phyloP scores from a whole-genome alignment of 176 grass and related monocot species.

The bread wheat (Triticum aestivum) region IWGSC_CS_RefSeq_v2.1 NC_057799.1:12088832-12089331 shows the following conservation, averaged over 20 bases:
- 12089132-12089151: constrained; percentile 1
- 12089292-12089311: constrained; percentile 38
- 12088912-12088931: constrained; percentile 51
- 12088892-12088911: constrained; percentile 57
- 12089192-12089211: not conserved
- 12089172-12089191: too few relatives aligned
- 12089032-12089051: constrained; percentile 32
- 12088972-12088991: constrained; percentile 42
- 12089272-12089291: constrained; percentile 40
- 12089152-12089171: constrained; percentile 29
- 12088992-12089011: constrained; percentile 23
- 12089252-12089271: constrained; percentile 53
- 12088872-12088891: constrained; percentile 23
- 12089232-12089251: constrained; percentile 49
- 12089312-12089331: constrained; percentile 54
- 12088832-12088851: not conserved
- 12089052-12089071: constrained; percentile 24
- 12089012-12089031: constrained; percentile 53
- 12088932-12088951: constrained; percentile 49
- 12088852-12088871: not conserved
- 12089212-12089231: constrained; percentile 1
- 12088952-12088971: constrained; percentile 19
- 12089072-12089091: constrained; percentile 48
- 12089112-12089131: not conserved
- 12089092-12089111: constrained; percentile 32